Evolutionary conservation across 2,329 filamentous ascomycete genomes (phyloP).

Genomic region (Monosporascus sp.): DNA sequence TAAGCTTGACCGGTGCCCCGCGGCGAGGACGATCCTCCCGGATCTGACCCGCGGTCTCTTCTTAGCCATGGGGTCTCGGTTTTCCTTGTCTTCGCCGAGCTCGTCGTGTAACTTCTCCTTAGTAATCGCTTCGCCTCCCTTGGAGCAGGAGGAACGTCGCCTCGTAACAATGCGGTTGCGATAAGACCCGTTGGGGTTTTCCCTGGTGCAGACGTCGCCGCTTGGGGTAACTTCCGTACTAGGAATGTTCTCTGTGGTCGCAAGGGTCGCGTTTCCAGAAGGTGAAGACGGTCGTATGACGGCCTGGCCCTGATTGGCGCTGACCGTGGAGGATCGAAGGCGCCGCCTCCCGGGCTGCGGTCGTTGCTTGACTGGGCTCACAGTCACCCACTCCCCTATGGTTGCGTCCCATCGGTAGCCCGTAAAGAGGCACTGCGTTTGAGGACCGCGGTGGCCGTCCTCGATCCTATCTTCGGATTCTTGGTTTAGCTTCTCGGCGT

Average conservation of each 20-base stretch:
- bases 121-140: background rate
- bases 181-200: too few relatives aligned
- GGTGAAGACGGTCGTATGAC: too few relatives aligned
- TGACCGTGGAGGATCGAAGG: slow-evolving; percentile 11
- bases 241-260: background rate
- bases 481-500: slow-evolving; percentile 40
- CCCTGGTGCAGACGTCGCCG: too few relatives aligned
- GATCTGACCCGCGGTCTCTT: slow-evolving; percentile 10
- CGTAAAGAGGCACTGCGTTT: slow-evolving; percentile 17
- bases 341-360: slow-evolving; percentile 13
- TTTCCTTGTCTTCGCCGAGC: slow-evolving; percentile 16
- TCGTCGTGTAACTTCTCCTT: slow-evolving; percentile 7
- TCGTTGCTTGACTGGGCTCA: slow-evolving; percentile 32
- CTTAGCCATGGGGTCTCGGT: background rate
- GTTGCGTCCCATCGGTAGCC: slow-evolving; percentile 49
- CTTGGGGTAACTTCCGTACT: too few relatives aligned
- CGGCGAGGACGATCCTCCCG: slow-evolving; percentile 1
- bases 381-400: slow-evolving; percentile 51
- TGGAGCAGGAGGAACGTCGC: too few relatives aligned
- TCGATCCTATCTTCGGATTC: background rate
- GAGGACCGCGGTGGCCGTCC: background rate
- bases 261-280: too few relatives aligned
- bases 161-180: background rate
- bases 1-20: slow-evolving; percentile 9
- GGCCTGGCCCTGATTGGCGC: background rate